These are phyloP conservation scores for Kwoniella bestiolae DNA, from an alignment of 768 basidiomycete species.

Conservation along the genomic window DNA sequence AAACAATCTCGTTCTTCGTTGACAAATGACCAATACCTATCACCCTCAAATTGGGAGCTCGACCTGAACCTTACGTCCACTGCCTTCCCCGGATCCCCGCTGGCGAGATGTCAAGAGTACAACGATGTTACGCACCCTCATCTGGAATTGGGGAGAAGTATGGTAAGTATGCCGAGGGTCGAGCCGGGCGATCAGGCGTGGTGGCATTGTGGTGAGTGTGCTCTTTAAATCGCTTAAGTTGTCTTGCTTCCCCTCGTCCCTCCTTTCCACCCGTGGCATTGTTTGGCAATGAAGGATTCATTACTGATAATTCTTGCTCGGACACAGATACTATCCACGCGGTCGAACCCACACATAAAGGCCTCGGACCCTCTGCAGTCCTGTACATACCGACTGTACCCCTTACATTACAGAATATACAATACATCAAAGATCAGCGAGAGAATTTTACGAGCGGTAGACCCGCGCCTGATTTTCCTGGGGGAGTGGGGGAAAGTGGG, in stretches of 20 bases:
- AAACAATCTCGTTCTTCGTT: slow-evolving; percentile 1
- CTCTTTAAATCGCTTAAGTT: no score
- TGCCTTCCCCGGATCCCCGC: slow-evolving; percentile 65
- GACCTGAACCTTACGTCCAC: slow-evolving; percentile 61
- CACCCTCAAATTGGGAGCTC: slow-evolving; percentile 64
- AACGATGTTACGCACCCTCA: slow-evolving; percentile 67
- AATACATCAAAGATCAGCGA: slow-evolving; percentile 68
- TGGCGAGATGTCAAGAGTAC: slow-evolving; percentile 66
- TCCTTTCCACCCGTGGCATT: no score
- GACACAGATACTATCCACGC: slow-evolving; percentile 55
- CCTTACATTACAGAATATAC: slow-evolving; percentile 45
- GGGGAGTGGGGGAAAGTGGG: slow-evolving; percentile 57
- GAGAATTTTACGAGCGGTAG: slow-evolving; percentile 66
- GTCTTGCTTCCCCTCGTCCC: no score
- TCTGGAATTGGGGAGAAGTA: slow-evolving; percentile 64
- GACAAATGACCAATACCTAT: slow-evolving; percentile 52
- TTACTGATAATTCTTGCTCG: no score
- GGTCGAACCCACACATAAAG: slow-evolving; percentile 49
- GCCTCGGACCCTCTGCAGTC: slow-evolving; percentile 46
- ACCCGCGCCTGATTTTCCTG: slow-evolving; percentile 74
- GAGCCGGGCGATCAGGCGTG: slow-evolving; percentile 70
- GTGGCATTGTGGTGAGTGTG: slow-evolving; percentile 51
- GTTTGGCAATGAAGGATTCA: no score
- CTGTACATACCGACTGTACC: slow-evolving; percentile 56
- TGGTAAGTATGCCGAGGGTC: slow-evolving; percentile 67